Evolutionary conservation across 1,284 basidiomycete species (phyloP).

Genomic region (Leccinum pachyderme): DNA sequence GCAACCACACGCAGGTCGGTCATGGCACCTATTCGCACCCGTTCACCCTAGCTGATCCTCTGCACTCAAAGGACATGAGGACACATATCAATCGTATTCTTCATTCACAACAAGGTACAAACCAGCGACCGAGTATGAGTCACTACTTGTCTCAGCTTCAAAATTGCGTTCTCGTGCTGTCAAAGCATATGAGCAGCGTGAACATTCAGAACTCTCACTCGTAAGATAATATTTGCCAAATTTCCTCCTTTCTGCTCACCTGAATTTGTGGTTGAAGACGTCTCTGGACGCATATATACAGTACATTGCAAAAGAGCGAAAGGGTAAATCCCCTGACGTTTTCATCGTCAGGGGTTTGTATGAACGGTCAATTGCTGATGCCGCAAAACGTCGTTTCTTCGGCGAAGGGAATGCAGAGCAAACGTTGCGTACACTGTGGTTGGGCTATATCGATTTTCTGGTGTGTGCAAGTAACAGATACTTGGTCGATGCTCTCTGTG

Average conservation of each 20-base stretch:
- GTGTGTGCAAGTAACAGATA: conserved; percentile 27
- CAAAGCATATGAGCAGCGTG: conserved; percentile 61
- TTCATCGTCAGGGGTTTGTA: conserved; percentile 62
- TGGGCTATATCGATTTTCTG: conserved; percentile 59
- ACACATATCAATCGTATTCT: conserved; percentile 83
- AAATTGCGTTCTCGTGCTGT: conserved; percentile 60
- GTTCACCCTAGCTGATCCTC: conserved; percentile 7
- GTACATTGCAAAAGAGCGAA: conserved; percentile 65
- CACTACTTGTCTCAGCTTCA: conserved; percentile 71
- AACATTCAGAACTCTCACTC: conserved; percentile 56
- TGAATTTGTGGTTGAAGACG: conserved; percentile 23
- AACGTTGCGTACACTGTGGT: conserved; percentile 61
- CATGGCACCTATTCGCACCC: background rate
- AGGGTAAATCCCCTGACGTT: conserved; percentile 62
- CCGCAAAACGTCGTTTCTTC: conserved; percentile 52
- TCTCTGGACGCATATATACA: conserved; percentile 61
- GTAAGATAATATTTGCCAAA: conserved; percentile 34
- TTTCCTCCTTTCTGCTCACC: conserved; percentile 3
- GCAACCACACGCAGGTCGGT: conserved; percentile 68
- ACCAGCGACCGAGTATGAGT: conserved; percentile 74
- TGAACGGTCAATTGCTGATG: conserved; percentile 77
- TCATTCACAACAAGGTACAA: conserved; percentile 80
- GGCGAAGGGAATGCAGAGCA: conserved; percentile 56
- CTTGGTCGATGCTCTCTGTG: background rate
- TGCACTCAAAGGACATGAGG: conserved; percentile 54